Conservation (phyloP, 202 grass and related monocot species). For the Schoenoplectus triqueter region DNA sequence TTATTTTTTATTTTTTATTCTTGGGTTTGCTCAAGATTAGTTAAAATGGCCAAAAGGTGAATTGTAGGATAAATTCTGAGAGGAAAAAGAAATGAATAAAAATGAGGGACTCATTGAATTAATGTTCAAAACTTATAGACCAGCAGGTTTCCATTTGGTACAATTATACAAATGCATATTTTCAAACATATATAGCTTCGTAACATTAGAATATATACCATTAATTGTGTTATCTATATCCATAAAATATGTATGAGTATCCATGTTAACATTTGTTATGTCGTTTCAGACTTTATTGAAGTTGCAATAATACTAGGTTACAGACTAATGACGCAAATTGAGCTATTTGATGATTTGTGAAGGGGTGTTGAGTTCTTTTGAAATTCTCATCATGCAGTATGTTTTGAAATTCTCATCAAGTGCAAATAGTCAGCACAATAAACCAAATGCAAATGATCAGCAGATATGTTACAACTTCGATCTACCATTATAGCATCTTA, state of each 20-base stretch:
- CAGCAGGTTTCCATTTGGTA: too few species aligned
- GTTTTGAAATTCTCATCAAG: not conserved
- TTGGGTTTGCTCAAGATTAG: not conserved
- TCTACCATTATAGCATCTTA: slow-evolving; percentile 12
- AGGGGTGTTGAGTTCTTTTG: not conserved
- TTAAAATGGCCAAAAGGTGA: not conserved
- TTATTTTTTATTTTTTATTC: not conserved
- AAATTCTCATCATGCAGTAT: not conserved
- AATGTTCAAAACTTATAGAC: too few species aligned
- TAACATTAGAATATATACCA: too few species aligned
- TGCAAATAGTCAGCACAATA: not conserved
- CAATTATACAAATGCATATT: too few species aligned
- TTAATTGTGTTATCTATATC: too few species aligned
- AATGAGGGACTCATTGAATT: not conserved
- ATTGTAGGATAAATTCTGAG: not conserved
- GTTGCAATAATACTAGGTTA: too few species aligned
- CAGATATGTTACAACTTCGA: not conserved
- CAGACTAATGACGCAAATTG: too few species aligned
- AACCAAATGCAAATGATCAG: not conserved
- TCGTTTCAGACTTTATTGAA: too few species aligned
- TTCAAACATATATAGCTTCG: too few species aligned
- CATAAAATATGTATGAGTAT: too few species aligned
- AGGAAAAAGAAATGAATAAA: not conserved
- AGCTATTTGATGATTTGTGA: too few species aligned
- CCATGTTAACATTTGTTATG: too few species aligned